phyloP scores from a whole-genome alignment of 2,329 filamentous ascomycete species.

The Botrytis medusae region DNA sequence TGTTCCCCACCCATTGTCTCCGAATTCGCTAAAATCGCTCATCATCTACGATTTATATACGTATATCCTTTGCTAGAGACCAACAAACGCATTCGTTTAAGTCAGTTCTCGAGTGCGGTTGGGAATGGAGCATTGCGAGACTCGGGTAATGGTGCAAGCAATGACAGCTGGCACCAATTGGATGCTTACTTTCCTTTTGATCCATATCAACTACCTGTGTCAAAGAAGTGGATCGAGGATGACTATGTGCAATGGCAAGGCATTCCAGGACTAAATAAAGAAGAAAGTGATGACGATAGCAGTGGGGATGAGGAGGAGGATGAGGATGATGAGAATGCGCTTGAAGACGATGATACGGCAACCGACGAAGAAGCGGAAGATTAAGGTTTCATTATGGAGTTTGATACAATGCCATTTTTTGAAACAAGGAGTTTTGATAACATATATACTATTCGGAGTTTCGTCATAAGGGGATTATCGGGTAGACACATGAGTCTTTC shows the following conservation, averaged over 20 bases:
- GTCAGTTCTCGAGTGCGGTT: constrained; percentile 63
- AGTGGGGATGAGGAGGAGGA: constrained; percentile 41
- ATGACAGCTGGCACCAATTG: constrained; percentile 79
- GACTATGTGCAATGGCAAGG: constrained; percentile 82
- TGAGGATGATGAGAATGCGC: constrained; percentile 24
- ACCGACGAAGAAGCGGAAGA: constrained; percentile 35
- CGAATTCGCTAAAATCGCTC: constrained; percentile 85
- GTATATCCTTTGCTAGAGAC: constrained; percentile 84
- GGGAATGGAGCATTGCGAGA: constrained; percentile 50
- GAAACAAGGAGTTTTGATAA: constrained; percentile 3
- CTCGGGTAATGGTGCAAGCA: constrained; percentile 51
- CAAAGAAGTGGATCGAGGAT: constrained; percentile 81
- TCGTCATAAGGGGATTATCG: not conserved
- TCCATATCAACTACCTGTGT: constrained; percentile 86
- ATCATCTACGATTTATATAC: constrained; percentile 85
- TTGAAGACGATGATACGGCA: constrained; percentile 31
- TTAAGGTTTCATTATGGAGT: constrained; percentile 21
- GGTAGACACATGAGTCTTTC: constrained; percentile 1
- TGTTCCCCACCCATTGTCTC: constrained; percentile 87
- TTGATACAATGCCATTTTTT: not conserved
- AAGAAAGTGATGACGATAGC: constrained; percentile 54
- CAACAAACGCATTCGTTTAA: constrained; percentile 86
- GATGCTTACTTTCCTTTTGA: constrained; percentile 98
- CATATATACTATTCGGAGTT: constrained; percentile 5
- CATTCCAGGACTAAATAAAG: constrained; percentile 66